These are phyloP conservation scores for Leishmania turanica DNA, from an alignment of 208 protist genomes.

Conservation along the genomic window DNA sequence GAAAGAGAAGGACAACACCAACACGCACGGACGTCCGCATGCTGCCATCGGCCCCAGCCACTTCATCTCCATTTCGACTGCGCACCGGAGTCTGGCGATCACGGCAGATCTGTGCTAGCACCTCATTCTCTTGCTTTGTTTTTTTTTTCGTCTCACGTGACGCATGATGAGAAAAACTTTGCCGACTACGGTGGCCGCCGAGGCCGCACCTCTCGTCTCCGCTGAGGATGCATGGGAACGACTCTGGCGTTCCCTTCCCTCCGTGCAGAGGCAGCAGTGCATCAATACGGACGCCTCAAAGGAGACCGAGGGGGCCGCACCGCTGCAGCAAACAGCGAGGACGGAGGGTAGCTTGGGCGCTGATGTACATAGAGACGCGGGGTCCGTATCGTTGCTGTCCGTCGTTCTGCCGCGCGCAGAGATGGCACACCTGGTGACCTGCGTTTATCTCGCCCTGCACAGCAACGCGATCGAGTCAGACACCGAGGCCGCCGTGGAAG, in stretches of 20 bases:
- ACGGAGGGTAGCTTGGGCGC: too few species aligned
- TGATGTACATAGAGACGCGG: slow-evolving; percentile 29
- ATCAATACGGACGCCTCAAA: neutral
- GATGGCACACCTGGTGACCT: slow-evolving; percentile 60
- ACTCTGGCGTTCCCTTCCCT: slow-evolving; percentile 74
- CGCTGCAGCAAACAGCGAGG: neutral
- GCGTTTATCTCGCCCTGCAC: slow-evolving; percentile 68
- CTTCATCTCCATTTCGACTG: neutral
- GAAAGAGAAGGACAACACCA: neutral
- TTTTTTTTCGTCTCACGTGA: neutral
- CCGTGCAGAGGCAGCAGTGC: slow-evolving; percentile 25
- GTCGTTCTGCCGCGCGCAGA: slow-evolving; percentile 45
- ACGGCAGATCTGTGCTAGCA: too few species aligned
- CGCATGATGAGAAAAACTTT: neutral
- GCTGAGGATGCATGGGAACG: slow-evolving; percentile 53
- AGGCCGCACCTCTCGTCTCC: slow-evolving; percentile 7
- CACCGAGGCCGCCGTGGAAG: slow-evolving; percentile 35
- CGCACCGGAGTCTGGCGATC: too few species aligned
- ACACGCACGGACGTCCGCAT: neutral
- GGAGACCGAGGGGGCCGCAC: neutral
- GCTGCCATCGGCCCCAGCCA: neutral
- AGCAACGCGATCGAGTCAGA: slow-evolving; percentile 61
- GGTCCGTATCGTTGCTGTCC: slow-evolving; percentile 1
- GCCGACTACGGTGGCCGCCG: neutral
- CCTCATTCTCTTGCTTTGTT: neutral